phyloP scores from a whole-genome alignment of 352 stramenopile genomes.

The Globisporangium nunn region DNA sequence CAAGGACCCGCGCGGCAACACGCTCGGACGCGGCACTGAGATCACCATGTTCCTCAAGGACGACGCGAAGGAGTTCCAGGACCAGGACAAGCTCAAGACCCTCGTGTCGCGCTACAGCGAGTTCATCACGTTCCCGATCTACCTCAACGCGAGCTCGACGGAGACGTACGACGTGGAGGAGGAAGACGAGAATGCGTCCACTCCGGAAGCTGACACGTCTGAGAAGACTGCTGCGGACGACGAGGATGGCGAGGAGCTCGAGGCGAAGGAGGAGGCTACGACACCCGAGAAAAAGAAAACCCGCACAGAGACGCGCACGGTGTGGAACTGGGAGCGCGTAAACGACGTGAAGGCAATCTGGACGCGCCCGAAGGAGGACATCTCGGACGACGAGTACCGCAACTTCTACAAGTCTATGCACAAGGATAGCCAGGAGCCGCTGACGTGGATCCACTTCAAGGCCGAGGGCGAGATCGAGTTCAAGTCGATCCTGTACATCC shows the following conservation, averaged over 20 bases:
- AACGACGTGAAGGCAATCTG: conserved; percentile 99
- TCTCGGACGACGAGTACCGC: conserved; percentile 99
- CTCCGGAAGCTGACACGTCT: conserved; percentile 90
- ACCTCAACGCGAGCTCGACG: conserved; percentile 92
- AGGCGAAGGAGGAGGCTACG: conserved; percentile 24
- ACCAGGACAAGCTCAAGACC: conserved; percentile 95
- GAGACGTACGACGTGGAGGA: conserved; percentile 89
- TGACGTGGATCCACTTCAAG: conserved; percentile 99
- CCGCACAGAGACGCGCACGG: conserved; percentile 97
- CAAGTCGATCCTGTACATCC: conserved; percentile 96
- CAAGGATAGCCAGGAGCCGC: conserved; percentile 98
- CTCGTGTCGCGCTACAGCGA: conserved; percentile 98
- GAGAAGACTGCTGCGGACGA: conserved; percentile 42
- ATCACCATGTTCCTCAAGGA: conserved; percentile 98
- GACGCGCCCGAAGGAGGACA: conserved; percentile 99
- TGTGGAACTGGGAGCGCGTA: conserved; percentile 98
- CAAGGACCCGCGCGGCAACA: conserved; percentile 80
- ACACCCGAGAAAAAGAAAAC: conserved; percentile 87
- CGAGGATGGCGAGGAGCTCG: conserved; percentile 47
- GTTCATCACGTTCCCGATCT: conserved; percentile 99
- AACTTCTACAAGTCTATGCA: conserved; percentile 99
- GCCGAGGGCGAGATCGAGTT: conserved; percentile 99
- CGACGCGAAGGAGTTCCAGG: conserved; percentile 98
- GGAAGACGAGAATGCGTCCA: conserved; percentile 46
- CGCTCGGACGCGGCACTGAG: conserved; percentile 89